Evolutionary conservation across 352 stramenopile species (phyloP), one percentile per base, ranked within the genome.

Genomic region (Phytophthora ohioensis): DNA sequence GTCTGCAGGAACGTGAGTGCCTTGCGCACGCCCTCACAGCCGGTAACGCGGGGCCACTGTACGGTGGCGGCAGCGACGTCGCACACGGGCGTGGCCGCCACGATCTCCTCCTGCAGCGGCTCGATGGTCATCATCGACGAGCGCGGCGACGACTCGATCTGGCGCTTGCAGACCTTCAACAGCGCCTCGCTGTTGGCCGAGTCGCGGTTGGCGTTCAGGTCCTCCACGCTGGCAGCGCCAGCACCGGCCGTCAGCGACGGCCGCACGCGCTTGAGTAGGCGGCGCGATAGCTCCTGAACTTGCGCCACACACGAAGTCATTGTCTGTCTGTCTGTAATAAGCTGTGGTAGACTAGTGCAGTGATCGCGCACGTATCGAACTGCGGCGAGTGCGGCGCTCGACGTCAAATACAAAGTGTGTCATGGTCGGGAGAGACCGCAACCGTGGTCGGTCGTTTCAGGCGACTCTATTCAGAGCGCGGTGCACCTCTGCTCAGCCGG

Each of bases 1-100:
- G 79, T 90, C 62, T 89, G 78, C 39, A 93, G 69, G 60, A 93
- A 90, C 47, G 69, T 76, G 13, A 91, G 64, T 17, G 85, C 83
- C 38, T 90, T 90, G 68, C 85, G 83, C 51, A 93, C 79, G 10
- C 76, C 76, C 55, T 89, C 82, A 65, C 83, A 90, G 51, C 81
- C 79, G 5, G 57, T 78, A 46, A 92, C 77, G 31, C 53, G 55
- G 39, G 82, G 82, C 82, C 82, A 91, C 9, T 75, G 35, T 12
- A 48, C 69, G 21, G 21, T 27, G 1, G 36, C 39, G 42, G 17
- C 35, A 17, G 17, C 43, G 27, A 46, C 35, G 27, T 59, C 49
- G 48, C 43, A 46, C 13, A 47, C 36, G 10, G 57, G 30, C 13
- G 55, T 45, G 5, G 56, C 31, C 11, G 47, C 32, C 17, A 57